phyloP scores from a whole-genome alignment of 1,284 basidiomycete species.

The Marasmius oreades region DNA sequence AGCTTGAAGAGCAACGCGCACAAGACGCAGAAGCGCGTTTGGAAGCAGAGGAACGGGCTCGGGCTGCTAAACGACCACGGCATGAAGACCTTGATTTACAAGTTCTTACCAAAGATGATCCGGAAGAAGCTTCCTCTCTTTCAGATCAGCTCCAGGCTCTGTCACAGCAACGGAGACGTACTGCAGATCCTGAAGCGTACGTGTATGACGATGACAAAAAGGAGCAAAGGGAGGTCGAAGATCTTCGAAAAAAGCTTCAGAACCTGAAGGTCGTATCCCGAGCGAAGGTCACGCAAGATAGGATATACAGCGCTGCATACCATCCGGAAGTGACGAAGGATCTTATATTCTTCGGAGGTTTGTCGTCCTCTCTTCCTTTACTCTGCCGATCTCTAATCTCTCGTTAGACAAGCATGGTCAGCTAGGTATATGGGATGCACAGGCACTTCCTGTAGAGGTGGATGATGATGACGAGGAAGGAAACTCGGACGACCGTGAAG shows the following conservation, averaged over 20 bases:
- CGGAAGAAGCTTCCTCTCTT: constrained; percentile 42
- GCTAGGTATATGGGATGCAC: constrained; percentile 79
- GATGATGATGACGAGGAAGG: constrained; percentile 59
- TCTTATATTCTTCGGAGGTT: constrained; percentile 75
- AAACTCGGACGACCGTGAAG: constrained; percentile 40
- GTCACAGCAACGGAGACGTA: constrained; percentile 34
- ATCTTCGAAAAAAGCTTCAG: constrained; percentile 50
- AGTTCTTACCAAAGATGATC: constrained; percentile 43
- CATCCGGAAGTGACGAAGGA: constrained; percentile 80
- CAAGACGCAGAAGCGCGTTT: constrained; percentile 57
- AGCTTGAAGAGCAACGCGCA: constrained; percentile 44
- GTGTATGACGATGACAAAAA: constrained; percentile 43
- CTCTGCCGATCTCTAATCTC: background rate
- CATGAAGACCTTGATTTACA: constrained; percentile 62
- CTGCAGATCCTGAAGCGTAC: constrained; percentile 48
- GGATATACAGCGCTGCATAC: constrained; percentile 72
- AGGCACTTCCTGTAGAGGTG: constrained; percentile 51
- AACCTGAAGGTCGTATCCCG: constrained; percentile 60
- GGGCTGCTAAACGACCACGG: constrained; percentile 62
- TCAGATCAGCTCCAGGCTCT: constrained; percentile 39
- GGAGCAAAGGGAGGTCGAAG: constrained; percentile 43
- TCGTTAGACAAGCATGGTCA: constrained; percentile 70
- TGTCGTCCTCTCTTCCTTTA: constrained; percentile 13
- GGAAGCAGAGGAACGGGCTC: constrained; percentile 56
- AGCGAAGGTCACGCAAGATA: constrained; percentile 72